Evolutionary conservation across 2,329 filamentous ascomycete genomes (phyloP), one percentile per base, ranked within the genome.

Genomic region (Aspergillus versicolor): DNA sequence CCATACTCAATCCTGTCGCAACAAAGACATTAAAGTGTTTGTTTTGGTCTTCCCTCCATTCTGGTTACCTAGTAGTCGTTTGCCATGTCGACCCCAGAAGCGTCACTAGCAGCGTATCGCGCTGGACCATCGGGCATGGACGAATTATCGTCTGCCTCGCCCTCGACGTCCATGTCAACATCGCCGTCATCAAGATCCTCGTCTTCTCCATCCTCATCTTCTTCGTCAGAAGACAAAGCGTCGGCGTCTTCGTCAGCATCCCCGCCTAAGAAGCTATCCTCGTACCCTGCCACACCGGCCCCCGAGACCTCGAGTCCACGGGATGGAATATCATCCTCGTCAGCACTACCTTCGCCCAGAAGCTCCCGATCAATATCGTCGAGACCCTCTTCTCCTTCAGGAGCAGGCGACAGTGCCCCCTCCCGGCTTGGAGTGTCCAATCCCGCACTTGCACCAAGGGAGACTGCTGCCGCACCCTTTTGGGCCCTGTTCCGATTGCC

Each of bases 281-380:
- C 66, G 37, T 66, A 67, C 42, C 65, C 65, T 11, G 52, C 43
- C 42, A 63, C 70, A 22, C 52, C 64, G 13, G 59, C 52, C 7
- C 63, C 68, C 27, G 63, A 62, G 19, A 58, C 46, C n/a, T 61
- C 63, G 38, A 45, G 50, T 45, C 52, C 30, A 32, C 58, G 46
- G 46, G 61, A 56, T n/a, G 54, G 52, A 17, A 65, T 63, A 24
- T 63, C 65, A 7, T 73, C 72, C 24, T 75, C 71, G n/a, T 74
- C 72, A 5, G 65, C 72, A 50, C 70, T 73, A 21, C 51, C 70
- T 48, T 75, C 73, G 34, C 71, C 72, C 11, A 74, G 66, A 17
- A 71, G 64, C 54, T 75, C 73, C 34, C 73, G 73, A 58, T 75
- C 73, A 21, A 71, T 67, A 46, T 74, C 73, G 53, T 74, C 73